phyloP scores from a whole-genome alignment of 73 alveolate genomes.

The Tetrahymena borealis region DNA sequence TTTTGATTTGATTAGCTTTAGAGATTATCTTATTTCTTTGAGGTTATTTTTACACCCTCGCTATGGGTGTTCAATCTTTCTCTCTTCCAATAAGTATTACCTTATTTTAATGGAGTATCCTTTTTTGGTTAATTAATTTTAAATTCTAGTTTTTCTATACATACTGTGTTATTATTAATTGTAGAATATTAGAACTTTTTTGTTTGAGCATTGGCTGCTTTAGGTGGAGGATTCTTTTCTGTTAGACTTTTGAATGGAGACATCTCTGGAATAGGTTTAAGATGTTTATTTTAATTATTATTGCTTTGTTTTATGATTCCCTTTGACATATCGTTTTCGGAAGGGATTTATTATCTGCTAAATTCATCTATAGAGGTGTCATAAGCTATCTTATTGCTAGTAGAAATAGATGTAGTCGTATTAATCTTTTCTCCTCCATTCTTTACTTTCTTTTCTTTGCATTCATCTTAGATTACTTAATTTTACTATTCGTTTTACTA shows the following conservation, averaged over 20 bases:
- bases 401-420: neutral
- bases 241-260: neutral
- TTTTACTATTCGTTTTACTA: neutral
- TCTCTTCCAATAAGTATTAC: neutral
- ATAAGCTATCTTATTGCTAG: neutral
- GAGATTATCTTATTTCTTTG: neutral
- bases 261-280: neutral
- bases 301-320: neutral
- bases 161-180: neutral
- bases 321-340: neutral
- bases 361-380: neutral
- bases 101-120: too few relatives aligned
- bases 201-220: neutral
- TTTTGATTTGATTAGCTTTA: neutral
- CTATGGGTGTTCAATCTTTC: neutral
- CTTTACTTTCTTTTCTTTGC: neutral
- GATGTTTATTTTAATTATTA: neutral
- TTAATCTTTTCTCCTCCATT: neutral
- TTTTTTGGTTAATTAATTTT: neutral
- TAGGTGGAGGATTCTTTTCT: neutral
- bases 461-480: neutral
- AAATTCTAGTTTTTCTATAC: neutral
- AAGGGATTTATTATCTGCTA: neutral
- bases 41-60: neutral
- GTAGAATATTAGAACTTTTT: neutral